Base-by-base conservation (phyloP, 2,329 filamentous ascomycete species). In the Cryphonectria naterciae region DNA sequence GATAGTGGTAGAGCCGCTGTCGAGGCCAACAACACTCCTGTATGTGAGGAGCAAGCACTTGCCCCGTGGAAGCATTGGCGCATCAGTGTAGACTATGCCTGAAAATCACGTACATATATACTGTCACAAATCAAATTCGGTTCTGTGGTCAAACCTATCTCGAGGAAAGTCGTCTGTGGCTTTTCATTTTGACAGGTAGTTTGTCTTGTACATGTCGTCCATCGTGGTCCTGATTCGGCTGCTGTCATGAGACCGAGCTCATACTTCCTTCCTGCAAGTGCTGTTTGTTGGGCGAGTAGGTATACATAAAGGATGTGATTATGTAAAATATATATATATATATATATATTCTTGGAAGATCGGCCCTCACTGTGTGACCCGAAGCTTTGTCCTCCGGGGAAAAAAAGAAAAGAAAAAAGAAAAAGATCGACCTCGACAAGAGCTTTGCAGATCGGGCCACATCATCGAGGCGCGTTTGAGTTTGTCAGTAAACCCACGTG, bases 1-100 rank as follows among this genome's bases (percentile, higher is more conserved):
- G 56, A 6, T 35, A 61, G 58, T 22, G 58, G 58, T 25, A 39
- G 58, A 61, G 19, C 58, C 58, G 28, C 58, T n/a, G 58, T 35
- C 58, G 7, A 32, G 28, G 54, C 54, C 54, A 19, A 19, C 25
- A 35, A 58, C 15, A 15, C 54, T 28, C 25, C 15, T 32, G 28
- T 22, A 37, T 39, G 7, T 35, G 58, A 61, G 58, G 35, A 39
- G 58, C 56, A 60, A 54, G n/a, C 52, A 56, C 10, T 37, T 61
- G 28, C 32, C 39, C 28, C 19, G 25, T 17, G 17, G 32, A 37
- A 37, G 22, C 35, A n/a, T 39, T 25, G 35, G 58, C 22, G 35
- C 35, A n/a, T 61, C 32, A n/a, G 19, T 39, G 22, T n/a, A n/a
- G 32, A 61, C 19, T 10, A 39, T 61, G 32, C 35, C 35, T 22